phyloP scores from a whole-genome alignment of 1,284 basidiomycete genomes.

The Microbotryomycetes sp. region DNA sequence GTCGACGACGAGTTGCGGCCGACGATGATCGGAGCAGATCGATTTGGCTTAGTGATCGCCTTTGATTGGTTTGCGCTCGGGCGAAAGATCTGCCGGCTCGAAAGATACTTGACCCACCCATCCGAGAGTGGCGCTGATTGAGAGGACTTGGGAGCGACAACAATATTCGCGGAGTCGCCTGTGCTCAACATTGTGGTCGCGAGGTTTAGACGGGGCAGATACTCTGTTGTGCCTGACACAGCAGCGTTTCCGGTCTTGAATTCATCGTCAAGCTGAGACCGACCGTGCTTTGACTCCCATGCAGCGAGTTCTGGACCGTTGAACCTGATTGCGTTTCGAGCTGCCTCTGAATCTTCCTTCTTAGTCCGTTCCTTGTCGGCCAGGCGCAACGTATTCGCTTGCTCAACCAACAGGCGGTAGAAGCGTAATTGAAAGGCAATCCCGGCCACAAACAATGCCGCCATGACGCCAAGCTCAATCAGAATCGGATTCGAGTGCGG shows the following conservation, averaged over 20 bases:
- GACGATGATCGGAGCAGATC: too few species aligned
- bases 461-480: constrained; percentile 81
- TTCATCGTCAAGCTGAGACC: background rate
- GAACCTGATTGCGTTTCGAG: constrained; percentile 56
- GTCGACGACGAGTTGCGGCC: background rate
- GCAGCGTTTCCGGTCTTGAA: background rate
- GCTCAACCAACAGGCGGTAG: constrained; percentile 57
- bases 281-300: constrained; percentile 82
- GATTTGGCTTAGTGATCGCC: too few species aligned
- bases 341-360: constrained; percentile 66
- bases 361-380: constrained; percentile 67
- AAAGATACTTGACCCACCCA: constrained; percentile 1
- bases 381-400: constrained; percentile 68
- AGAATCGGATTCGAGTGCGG: constrained; percentile 83
- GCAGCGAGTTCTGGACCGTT: constrained; percentile 64
- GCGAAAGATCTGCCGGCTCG: constrained; percentile 1
- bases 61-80: too few species aligned
- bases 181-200: too few species aligned
- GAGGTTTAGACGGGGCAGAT: too few species aligned
- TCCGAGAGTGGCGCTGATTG: constrained; percentile 40
- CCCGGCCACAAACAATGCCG: constrained; percentile 59
- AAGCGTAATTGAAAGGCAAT: constrained; percentile 76
- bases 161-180: too few species aligned
- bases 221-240: too few species aligned
- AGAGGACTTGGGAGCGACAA: too few species aligned